These are phyloP conservation scores for Tylopilus rubrobrunneus DNA, from an alignment of 768 basidiomycete genomes.

Conservation along the genomic window DNA sequence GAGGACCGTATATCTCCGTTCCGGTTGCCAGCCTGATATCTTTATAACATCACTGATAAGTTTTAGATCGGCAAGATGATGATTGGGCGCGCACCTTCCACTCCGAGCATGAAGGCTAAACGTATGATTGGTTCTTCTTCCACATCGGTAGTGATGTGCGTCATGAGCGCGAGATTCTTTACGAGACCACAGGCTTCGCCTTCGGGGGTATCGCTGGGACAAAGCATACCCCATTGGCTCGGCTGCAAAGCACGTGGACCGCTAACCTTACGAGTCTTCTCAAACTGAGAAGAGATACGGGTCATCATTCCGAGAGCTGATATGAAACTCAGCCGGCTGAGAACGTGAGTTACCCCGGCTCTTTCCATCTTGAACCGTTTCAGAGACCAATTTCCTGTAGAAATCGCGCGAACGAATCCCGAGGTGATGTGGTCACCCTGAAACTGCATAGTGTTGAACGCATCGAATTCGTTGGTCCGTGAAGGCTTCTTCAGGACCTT, in stretches of 20 bases:
- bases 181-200: constrained; percentile 99
- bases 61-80: constrained; percentile 8
- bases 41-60: constrained; percentile 27
- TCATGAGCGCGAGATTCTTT: constrained; percentile 98
- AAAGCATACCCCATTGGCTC: constrained; percentile 98
- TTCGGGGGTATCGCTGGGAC: constrained; percentile 98
- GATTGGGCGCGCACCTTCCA: constrained; percentile 65
- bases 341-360: constrained; percentile 96
- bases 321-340: constrained; percentile 93
- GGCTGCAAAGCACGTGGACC: constrained; percentile 96
- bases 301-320: constrained; percentile 99
- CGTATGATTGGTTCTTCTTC: constrained; percentile 92
- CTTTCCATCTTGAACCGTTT: constrained; percentile 99
- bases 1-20: constrained; percentile 90
- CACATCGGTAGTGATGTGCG: constrained; percentile 98
- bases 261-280: constrained; percentile 98
- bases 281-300: constrained; percentile 96
- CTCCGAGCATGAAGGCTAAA: constrained; percentile 91
- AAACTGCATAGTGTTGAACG: constrained; percentile 90
- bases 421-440: constrained; percentile 95
- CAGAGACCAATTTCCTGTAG: constrained; percentile 98
- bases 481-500: constrained; percentile 96
- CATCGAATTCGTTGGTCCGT: constrained; percentile 91
- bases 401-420: constrained; percentile 95
- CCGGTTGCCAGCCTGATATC: constrained; percentile 93